These are phyloP conservation scores for Penicillium coffeae DNA, from an alignment of 495 filamentous ascomycete genomes.

Conservation along the genomic window DNA sequence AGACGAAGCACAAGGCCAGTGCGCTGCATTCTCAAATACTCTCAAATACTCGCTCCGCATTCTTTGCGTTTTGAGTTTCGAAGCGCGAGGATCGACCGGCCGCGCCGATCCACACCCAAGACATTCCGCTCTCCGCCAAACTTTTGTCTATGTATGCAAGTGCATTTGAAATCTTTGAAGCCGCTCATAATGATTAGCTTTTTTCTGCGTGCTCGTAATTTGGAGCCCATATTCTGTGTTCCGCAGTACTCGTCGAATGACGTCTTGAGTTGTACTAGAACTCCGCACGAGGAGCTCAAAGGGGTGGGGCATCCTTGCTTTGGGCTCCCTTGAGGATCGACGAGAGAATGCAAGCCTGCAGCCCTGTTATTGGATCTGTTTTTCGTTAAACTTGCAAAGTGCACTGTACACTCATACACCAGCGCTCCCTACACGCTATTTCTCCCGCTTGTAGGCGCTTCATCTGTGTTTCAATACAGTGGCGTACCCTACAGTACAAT, in stretches of 20 bases:
- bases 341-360: slow-evolving; percentile 12
- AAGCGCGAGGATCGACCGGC: not conserved
- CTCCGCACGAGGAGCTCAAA: slow-evolving; percentile 3
- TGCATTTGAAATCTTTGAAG: not conserved
- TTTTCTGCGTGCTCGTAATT: too few relatives aligned
- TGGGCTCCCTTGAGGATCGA: slow-evolving; percentile 12
- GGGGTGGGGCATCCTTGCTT: slow-evolving; percentile 22
- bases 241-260: not conserved
- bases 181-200: not conserved
- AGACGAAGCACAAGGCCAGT: slow-evolving; percentile 1
- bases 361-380: slow-evolving; percentile 14
- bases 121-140: not conserved
- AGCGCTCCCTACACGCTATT: slow-evolving; percentile 1
- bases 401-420: slow-evolving; percentile 1
- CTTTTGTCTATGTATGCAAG: not conserved
- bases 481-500: too few relatives aligned
- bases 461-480: not conserved
- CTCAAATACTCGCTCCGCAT: not conserved
- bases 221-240: too few relatives aligned
- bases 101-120: not conserved
- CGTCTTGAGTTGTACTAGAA: not conserved
- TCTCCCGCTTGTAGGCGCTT: slow-evolving; percentile 3
- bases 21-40: not conserved
- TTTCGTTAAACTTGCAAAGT: too few relatives aligned
- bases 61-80: not conserved